Evolutionary conservation across 441 rosid species (phyloP).

Genomic region (Metrosideros polymorpha): DNA sequence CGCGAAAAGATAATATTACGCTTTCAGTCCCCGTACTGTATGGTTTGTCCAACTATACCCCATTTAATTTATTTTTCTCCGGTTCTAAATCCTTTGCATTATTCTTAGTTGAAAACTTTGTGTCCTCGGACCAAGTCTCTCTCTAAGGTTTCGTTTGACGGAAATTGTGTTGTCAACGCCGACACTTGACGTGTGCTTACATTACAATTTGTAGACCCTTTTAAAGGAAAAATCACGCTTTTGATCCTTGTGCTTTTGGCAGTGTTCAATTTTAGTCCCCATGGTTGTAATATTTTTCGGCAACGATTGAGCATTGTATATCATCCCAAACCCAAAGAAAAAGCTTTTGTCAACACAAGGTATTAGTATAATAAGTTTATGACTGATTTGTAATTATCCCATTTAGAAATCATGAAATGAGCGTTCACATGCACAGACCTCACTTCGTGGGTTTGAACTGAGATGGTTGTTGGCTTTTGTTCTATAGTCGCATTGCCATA

Average conservation of each 20-base stretch:
- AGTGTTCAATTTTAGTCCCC: not conserved
- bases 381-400: too few species aligned
- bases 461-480: too few species aligned
- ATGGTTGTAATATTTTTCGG: not conserved
- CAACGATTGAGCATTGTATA: not conserved
- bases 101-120: too few species aligned
- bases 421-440: too few species aligned
- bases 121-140: too few species aligned
- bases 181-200: accelerated
- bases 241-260: not conserved
- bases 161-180: too few species aligned
- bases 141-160: too few species aligned
- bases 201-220: not conserved
- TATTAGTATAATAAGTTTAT: too few species aligned
- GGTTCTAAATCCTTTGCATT: too few species aligned
- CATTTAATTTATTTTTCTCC: not conserved
- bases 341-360: not conserved
- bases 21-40: not conserved
- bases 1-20: not conserved
- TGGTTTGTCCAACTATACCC: not conserved
- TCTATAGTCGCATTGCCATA: too few species aligned
- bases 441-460: too few species aligned
- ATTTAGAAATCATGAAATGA: too few species aligned
- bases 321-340: not conserved
- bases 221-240: not conserved